Conservation (phyloP, 306 rosid genomes). For the Neltuma alba region DNA sequence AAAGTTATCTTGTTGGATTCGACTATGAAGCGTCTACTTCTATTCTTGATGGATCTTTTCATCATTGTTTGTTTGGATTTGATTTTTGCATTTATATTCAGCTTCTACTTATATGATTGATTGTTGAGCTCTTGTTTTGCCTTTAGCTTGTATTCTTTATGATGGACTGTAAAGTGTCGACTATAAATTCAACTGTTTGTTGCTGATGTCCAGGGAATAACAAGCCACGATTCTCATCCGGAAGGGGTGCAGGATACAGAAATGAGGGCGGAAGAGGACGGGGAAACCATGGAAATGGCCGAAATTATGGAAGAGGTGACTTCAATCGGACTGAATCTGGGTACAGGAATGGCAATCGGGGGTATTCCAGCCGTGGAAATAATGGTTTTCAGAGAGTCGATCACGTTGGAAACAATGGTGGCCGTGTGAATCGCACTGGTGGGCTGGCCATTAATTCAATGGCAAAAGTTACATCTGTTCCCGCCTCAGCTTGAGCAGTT, state of each 20-base stretch:
- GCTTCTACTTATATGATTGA: neutral
- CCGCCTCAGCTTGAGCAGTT: conserved; percentile 67
- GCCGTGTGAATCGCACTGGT: conserved; percentile 57
- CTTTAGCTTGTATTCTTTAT: neutral
- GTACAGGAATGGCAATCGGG: conserved; percentile 57
- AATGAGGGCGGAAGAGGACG: conserved; percentile 75
- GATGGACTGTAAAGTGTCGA: neutral
- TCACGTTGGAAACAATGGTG: conserved; percentile 45
- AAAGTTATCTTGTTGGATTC: neutral
- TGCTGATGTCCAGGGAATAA: conserved; percentile 53
- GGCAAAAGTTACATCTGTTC: conserved; percentile 44
- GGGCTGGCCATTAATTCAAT: conserved; percentile 49
- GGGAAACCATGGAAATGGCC: conserved; percentile 65
- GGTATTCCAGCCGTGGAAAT: conserved; percentile 57
- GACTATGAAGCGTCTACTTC: neutral
- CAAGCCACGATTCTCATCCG: conserved; percentile 63
- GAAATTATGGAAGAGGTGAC: conserved; percentile 62
- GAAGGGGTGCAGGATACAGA: conserved; percentile 64
- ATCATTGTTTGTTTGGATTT: conserved; percentile 10
- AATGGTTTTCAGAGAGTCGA: conserved; percentile 69
- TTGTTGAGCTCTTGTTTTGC: neutral
- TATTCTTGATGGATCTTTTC: neutral
- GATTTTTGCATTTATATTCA: neutral
- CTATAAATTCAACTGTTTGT: conserved; percentile 20
- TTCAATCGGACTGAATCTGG: conserved; percentile 63